These are phyloP conservation scores for Phytophthora citricola DNA, from an alignment of 352 stramenopile species.

Conservation along the genomic window DNA sequence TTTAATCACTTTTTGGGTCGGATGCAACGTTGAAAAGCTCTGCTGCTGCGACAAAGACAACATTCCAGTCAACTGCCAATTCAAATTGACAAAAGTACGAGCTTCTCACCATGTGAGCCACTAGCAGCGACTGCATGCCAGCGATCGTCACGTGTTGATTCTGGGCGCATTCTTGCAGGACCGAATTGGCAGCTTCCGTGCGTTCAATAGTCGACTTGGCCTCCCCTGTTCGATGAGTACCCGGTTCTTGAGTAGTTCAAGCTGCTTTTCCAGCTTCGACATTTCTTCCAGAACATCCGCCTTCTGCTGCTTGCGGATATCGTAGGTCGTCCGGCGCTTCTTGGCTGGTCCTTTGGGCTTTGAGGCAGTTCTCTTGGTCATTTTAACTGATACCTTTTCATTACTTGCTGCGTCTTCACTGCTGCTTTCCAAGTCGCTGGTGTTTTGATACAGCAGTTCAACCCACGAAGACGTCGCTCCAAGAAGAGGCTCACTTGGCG, in stretches of 20 bases:
- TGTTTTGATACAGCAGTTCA: constrained; percentile 3
- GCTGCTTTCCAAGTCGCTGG: constrained; percentile 4
- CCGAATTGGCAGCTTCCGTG: constrained; percentile 17
- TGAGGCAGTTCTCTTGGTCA: neutral
- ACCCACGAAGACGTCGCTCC: constrained; percentile 6
- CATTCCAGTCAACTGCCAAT: too few relatives aligned
- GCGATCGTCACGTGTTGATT: constrained; percentile 35
- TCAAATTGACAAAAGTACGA: neutral
- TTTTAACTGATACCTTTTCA: neutral
- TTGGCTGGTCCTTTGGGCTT: constrained; percentile 16
- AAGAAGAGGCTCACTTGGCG: constrained; percentile 1
- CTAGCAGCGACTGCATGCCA: constrained; percentile 22
- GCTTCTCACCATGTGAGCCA: constrained; percentile 13
- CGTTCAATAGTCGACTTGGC: constrained; percentile 15
- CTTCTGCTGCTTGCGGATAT: constrained; percentile 47
- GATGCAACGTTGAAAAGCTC: constrained; percentile 8
- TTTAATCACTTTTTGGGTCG: constrained; percentile 16
- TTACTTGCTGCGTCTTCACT: neutral
- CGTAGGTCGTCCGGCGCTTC: constrained; percentile 37
- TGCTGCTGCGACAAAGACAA: constrained; percentile 17
- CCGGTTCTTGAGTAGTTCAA: constrained; percentile 40
- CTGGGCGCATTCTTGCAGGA: constrained; percentile 29
- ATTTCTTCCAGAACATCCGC: constrained; percentile 28
- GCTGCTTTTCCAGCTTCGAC: constrained; percentile 28
- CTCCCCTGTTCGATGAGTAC: constrained; percentile 29